These are phyloP conservation scores for Termitomyces bulborhizus DNA, from an alignment of 768 basidiomycete species.

Conservation along the genomic window DNA sequence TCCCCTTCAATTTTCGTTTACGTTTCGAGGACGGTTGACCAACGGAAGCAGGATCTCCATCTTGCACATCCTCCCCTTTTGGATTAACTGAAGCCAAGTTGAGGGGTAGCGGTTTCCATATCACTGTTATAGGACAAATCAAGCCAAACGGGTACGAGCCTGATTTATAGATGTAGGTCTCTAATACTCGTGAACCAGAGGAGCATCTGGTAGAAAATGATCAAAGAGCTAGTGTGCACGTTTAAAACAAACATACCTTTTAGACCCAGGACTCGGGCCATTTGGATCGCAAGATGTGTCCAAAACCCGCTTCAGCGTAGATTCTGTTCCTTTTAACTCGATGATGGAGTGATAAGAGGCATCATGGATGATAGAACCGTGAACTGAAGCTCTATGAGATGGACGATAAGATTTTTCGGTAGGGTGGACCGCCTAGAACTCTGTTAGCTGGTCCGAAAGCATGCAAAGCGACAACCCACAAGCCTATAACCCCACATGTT, in stretches of 20 bases:
- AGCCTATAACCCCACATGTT: slow-evolving; percentile 89
- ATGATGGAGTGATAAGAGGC: slow-evolving; percentile 78
- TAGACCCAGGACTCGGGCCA: slow-evolving; percentile 50
- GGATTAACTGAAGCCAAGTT: slow-evolving; percentile 1
- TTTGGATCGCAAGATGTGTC: slow-evolving; percentile 61
- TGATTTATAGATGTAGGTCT: slow-evolving; percentile 61
- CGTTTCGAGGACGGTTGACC: slow-evolving; percentile 8
- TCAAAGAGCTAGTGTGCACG: not conserved
- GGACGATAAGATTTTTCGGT: slow-evolving; percentile 92
- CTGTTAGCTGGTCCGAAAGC: not conserved
- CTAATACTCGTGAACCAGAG: slow-evolving; percentile 57
- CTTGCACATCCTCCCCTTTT: not conserved
- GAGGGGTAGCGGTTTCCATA: slow-evolving; percentile 55
- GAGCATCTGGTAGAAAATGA: slow-evolving; percentile 40
- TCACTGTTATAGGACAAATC: slow-evolving; percentile 62
- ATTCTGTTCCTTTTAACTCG: slow-evolving; percentile 64
- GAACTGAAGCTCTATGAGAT: slow-evolving; percentile 82
- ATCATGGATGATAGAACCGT: slow-evolving; percentile 85
- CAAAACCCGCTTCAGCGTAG: slow-evolving; percentile 44
- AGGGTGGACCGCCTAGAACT: slow-evolving; percentile 65
- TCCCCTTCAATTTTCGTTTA: slow-evolving; percentile 22
- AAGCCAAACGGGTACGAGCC: slow-evolving; percentile 62
- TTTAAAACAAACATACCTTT: slow-evolving; percentile 36
- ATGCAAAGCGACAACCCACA: slow-evolving; percentile 30
- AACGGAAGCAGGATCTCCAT: slow-evolving; percentile 3